Base-by-base conservation (phyloP, 306 rosid species). In the Vigna mungo region DNA sequence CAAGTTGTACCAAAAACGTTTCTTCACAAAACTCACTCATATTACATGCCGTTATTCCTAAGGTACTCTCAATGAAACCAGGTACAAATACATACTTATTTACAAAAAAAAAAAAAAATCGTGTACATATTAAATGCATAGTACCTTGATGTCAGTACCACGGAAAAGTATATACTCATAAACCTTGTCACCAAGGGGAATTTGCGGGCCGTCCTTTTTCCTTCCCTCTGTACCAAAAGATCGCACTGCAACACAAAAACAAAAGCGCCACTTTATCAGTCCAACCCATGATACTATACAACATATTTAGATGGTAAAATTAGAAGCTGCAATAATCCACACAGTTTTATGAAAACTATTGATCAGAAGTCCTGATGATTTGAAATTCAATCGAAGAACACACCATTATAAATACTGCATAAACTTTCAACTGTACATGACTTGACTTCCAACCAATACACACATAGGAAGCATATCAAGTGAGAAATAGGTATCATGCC, bases 171-270 rank as follows among this genome's bases (percentile, higher is more conserved):
- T 94, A 68, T 90, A 92, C 87, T 92, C 97, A 68, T 90, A 95
- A 43, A 95, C 88, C 84, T 88, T 88, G 83, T 92, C 98, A 34
- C 95, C 85, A 3, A 96, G 91, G 25, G 92, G 95, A 77, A 95
- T 84, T 82, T 92, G 97, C 14, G 75, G 93, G 53, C 98, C 98
- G 73, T 95, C 98, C 73, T 90, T 90, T 80, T 95, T 95, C 79
- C 98, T 87, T 71, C 98, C 98, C 84, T 95, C 98, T 7, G 98
- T 92, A 75, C 98, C 98, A 72, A 92, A 95, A 49, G 98, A 95
- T 15, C 96, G 88, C 47, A 95, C 98, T 94, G 89, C 84, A 84
- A 72, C 62, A 76, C 18, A n/a, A 34, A 84, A 84, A 76, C 21
- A 4, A 44, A 68, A 60, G 71, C 20, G 69, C 80, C 64, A 85